phyloP scores from a whole-genome alignment of 148 eudicot genomes.

The Persicaria maculosa region DNA sequence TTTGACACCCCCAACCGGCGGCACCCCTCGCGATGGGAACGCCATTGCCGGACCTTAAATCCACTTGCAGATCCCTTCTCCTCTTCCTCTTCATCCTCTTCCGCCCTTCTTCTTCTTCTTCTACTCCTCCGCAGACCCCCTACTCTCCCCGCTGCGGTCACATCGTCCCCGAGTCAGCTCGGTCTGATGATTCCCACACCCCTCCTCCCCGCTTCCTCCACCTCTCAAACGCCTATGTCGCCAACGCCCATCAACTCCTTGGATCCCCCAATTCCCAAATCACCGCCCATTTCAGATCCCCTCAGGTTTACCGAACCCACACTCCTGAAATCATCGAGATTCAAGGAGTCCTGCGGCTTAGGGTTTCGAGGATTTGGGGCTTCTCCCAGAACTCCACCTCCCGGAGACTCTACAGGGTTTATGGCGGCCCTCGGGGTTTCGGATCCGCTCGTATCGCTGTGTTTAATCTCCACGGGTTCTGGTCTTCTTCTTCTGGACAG shows the following conservation, averaged over 20 bases:
- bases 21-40: background rate
- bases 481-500: constrained; percentile 49
- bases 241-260: constrained; percentile 20
- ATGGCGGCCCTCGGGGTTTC: constrained; percentile 33
- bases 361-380: constrained; percentile 7
- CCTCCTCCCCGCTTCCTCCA: constrained; percentile 14
- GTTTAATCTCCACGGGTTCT: constrained; percentile 50
- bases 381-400: constrained; percentile 12
- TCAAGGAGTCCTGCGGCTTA: constrained; percentile 18
- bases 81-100: constrained; percentile 11
- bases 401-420: constrained; percentile 36
- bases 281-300: constrained; percentile 22
- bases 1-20: background rate
- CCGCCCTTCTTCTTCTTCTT: constrained; percentile 1
- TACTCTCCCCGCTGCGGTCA: constrained; percentile 49
- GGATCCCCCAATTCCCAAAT: constrained; percentile 15
- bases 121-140: constrained; percentile 18
- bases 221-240: constrained; percentile 26
- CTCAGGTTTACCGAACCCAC: constrained; percentile 25
- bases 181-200: constrained; percentile 14
- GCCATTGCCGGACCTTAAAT: background rate
- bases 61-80: constrained; percentile 9
- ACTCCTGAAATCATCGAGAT: constrained; percentile 27
- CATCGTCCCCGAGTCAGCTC: constrained; percentile 29
- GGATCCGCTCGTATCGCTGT: background rate